Evolutionary conservation across 2,329 filamentous ascomycete species (phyloP).

Genomic region (Penicillium sp.): DNA sequence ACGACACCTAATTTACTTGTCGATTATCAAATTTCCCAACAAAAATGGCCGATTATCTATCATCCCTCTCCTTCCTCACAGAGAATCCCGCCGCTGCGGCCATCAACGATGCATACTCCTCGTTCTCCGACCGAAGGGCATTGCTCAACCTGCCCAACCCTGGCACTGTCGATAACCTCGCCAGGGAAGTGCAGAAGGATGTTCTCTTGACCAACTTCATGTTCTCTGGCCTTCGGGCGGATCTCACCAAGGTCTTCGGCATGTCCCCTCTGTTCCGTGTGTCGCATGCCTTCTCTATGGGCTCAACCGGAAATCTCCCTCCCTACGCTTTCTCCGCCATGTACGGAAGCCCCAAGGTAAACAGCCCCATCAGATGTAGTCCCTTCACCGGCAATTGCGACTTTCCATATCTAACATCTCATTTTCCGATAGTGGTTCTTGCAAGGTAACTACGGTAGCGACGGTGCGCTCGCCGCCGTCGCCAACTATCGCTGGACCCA

Average conservation of each 20-base stretch:
- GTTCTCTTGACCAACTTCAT: constrained; percentile 95
- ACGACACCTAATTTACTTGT: constrained; percentile 23
- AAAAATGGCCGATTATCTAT: constrained; percentile 45
- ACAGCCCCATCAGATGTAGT: constrained; percentile 22
- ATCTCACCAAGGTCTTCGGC: constrained; percentile 95
- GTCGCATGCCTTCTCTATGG: constrained; percentile 94
- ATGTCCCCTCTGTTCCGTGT: constrained; percentile 93
- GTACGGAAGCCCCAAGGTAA: constrained; percentile 88
- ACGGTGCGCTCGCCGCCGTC: constrained; percentile 79
- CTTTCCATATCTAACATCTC: not conserved
- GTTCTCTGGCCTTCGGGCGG: constrained; percentile 93
- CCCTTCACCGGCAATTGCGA: not conserved
- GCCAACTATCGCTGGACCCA: constrained; percentile 91
- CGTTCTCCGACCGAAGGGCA: constrained; percentile 81
- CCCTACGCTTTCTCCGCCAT: constrained; percentile 94
- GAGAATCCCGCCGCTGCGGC: constrained; percentile 70
- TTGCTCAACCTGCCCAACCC: constrained; percentile 88
- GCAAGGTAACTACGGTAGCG: constrained; percentile 93
- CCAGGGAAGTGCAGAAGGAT: constrained; percentile 91
- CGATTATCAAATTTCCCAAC: constrained; percentile 16
- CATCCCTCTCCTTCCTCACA: constrained; percentile 64
- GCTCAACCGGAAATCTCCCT: constrained; percentile 75
- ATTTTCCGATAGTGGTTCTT: constrained; percentile 70
- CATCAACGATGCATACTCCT: constrained; percentile 73
- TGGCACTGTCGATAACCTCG: constrained; percentile 84